A percentile compares a stretch with the other conserved stretches of the same genome.
These are phyloP conservation scores for Tylopilus subfusipes DNA, from an alignment of 768 basidiomycete genomes.

Conservation along the genomic window DNA sequence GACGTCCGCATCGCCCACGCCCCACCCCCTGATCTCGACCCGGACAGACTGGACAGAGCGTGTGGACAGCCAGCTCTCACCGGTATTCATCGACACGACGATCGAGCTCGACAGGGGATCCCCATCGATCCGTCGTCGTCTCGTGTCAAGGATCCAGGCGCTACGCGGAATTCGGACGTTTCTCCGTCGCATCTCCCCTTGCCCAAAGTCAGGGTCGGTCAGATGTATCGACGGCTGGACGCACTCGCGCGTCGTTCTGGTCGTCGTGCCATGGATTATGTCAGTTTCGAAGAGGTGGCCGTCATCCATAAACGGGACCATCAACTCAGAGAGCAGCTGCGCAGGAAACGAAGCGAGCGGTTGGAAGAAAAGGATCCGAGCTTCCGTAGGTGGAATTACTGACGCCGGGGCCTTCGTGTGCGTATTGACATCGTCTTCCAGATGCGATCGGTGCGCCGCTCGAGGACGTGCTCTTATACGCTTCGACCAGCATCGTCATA, in stretches of 20 bases:
- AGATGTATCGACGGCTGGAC: constrained; percentile 28
- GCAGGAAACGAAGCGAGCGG: constrained; percentile 15
- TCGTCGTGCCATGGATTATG: constrained; percentile 28
- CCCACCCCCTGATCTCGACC: constrained; percentile 28
- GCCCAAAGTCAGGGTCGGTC: constrained; percentile 19
- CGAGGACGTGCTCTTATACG: constrained; percentile 31
- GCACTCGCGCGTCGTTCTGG: constrained; percentile 19
- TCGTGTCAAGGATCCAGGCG: background rate
- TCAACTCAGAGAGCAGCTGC: constrained; percentile 25
- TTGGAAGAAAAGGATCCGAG: constrained; percentile 20
- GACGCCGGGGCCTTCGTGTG: background rate
- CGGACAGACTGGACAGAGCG: constrained; percentile 28
- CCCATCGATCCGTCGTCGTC: background rate
- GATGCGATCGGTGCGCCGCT: constrained; percentile 38
- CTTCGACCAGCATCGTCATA: constrained; percentile 32
- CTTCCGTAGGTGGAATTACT: constrained; percentile 24
- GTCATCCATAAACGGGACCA: constrained; percentile 15
- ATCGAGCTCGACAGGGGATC: background rate
- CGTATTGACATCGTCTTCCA: constrained; percentile 6
- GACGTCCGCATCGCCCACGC: constrained; percentile 19
- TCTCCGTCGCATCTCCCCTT: constrained; percentile 5
- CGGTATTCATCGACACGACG: constrained; percentile 7
- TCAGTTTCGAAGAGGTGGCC: constrained; percentile 23
- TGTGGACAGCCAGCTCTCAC: constrained; percentile 21
- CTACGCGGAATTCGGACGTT: background rate